Evolutionary conservation across 208 protist genomes (phyloP), one percentile per base, ranked within the genome.

Genomic region (Acanthamoeba sp.): DNA sequence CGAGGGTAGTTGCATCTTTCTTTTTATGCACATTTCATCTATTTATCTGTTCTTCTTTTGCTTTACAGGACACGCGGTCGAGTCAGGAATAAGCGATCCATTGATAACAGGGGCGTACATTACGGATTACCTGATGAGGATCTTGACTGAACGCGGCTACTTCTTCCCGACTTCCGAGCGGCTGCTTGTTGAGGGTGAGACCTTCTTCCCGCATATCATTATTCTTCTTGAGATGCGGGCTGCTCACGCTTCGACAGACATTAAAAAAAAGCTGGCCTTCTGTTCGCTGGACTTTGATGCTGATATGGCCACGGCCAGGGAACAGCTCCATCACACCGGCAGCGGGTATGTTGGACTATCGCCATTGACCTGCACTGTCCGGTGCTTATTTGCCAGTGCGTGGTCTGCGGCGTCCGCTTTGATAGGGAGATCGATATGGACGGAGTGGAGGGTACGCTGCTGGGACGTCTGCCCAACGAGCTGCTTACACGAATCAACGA

Each of bases 151-250:
- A 50, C 52, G 94, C 76, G 85, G 95, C 27, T 95, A 98, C 96
- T 98, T 98, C n/a, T 99, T 99, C 96, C 98, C 97, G 48, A 99
- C 98, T 27, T 98, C 98, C 34, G 99, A 99, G 96, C 98, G 98
- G 94, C 98, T 99, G 95, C 99, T 99, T 93, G 98, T 99, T 42
- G 97, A 98, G 93, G 99, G 55, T 62, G 18, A 12, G 55, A 6
- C 55, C 55, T 16, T 62, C 16, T 22, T n/a, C 55, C 22, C 12
- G 3, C 18, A 62, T 24, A 62, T 3, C 12, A 62, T 27, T 62
- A 18, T 62, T 2, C 12, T 27, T n/a, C 2, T 62, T 62, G 10
- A 55, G 48, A 55, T 62, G 22, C 22, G 4, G 55, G 55, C 45
- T 50, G 45, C 18, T 52, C 18, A 16, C 6, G 45, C 45, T 16